Percentiles rank a stretch among this genome's conserved stretches.
phyloP scores from a whole-genome alignment of 768 basidiomycete genomes.

The Rhodotorula kratochvilovae region DNA sequence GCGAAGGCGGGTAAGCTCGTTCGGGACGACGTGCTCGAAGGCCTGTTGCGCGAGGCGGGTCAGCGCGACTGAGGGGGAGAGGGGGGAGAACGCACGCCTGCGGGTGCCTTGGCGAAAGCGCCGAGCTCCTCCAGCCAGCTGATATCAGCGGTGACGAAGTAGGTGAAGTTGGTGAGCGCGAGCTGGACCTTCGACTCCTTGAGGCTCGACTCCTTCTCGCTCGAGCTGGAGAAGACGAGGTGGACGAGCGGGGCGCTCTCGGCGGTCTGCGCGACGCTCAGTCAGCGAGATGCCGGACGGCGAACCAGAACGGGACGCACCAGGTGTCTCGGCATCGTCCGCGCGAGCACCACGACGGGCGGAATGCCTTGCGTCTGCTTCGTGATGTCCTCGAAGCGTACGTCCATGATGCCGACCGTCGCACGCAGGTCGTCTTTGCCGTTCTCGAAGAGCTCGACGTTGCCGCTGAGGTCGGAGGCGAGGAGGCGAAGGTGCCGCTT shows the following conservation, averaged over 20 bases:
- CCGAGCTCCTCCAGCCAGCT: constrained; percentile 61
- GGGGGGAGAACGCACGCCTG: constrained; percentile 59
- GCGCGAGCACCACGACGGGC: constrained; percentile 52
- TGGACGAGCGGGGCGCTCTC: constrained; percentile 57
- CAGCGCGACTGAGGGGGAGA: too few relatives aligned
- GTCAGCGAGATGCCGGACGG: neutral
- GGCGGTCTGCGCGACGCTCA: constrained; percentile 11
- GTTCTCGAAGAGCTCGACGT: constrained; percentile 65
- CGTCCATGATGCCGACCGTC: constrained; percentile 57
- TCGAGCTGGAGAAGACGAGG: constrained; percentile 12
- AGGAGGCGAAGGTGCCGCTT: constrained; percentile 54
- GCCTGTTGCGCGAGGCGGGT: constrained; percentile 50
- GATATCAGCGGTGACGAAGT: constrained; percentile 54
- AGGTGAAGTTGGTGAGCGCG: constrained; percentile 14
- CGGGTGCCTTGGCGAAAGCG: constrained; percentile 71
- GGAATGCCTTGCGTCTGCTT: neutral
- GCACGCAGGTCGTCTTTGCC: constrained; percentile 66
- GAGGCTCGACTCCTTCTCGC: constrained; percentile 20
- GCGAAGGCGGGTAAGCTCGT: constrained; percentile 70
- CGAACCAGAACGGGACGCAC: constrained; percentile 51
- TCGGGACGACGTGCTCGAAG: constrained; percentile 89
- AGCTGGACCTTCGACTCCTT: constrained; percentile 28
- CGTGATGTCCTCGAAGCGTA: constrained; percentile 44
- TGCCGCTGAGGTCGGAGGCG: constrained; percentile 61
- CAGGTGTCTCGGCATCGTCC: constrained; percentile 59